phyloP scores from a whole-genome alignment of 495 filamentous ascomycete genomes.

The Cladorrhinum samala region DNA sequence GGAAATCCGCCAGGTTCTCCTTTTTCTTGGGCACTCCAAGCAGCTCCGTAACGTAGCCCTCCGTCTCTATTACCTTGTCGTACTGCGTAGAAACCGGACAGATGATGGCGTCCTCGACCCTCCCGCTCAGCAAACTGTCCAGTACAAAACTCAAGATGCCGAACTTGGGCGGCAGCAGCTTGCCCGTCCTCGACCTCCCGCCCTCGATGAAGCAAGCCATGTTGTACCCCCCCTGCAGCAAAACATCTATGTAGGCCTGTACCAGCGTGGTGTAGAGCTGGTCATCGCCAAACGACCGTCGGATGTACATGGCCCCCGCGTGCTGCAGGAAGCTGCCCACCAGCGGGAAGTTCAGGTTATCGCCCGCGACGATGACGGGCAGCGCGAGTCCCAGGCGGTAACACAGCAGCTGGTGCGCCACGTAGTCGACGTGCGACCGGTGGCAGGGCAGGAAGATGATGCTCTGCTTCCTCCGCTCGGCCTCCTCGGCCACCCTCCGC shows the following conservation, averaged over 20 bases:
- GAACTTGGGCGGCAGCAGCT: conserved; percentile 88
- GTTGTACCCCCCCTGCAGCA: conserved; percentile 86
- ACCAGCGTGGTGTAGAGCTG: conserved; percentile 84
- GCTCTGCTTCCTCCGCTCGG: conserved; percentile 80
- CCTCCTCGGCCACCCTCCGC: conserved; percentile 71
- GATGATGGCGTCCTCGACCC: conserved; percentile 83
- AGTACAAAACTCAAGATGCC: conserved; percentile 92
- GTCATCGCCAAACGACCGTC: conserved; percentile 87
- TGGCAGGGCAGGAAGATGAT: conserved; percentile 96
- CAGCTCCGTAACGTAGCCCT: conserved; percentile 91
- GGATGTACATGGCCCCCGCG: conserved; percentile 95
- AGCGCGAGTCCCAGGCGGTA: conserved; percentile 84
- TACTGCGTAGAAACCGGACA: conserved; percentile 96
- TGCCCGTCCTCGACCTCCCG: conserved; percentile 84
- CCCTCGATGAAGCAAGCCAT: conserved; percentile 97
- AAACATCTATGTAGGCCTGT: conserved; percentile 89
- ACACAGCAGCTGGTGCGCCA: conserved; percentile 87
- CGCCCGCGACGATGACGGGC: conserved; percentile 90
- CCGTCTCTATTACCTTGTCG: conserved; percentile 97
- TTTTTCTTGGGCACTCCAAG: conserved; percentile 90
- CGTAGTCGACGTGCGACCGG: conserved; percentile 91
- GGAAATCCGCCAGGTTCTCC: conserved; percentile 83
- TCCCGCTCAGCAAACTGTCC: conserved; percentile 81
- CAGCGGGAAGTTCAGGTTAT: conserved; percentile 91
- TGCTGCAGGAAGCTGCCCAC: conserved; percentile 88